Evolutionary conservation across 192 early-diverging fungal species (phyloP).

Genomic region (Rhizoclosmatium sp.): DNA sequence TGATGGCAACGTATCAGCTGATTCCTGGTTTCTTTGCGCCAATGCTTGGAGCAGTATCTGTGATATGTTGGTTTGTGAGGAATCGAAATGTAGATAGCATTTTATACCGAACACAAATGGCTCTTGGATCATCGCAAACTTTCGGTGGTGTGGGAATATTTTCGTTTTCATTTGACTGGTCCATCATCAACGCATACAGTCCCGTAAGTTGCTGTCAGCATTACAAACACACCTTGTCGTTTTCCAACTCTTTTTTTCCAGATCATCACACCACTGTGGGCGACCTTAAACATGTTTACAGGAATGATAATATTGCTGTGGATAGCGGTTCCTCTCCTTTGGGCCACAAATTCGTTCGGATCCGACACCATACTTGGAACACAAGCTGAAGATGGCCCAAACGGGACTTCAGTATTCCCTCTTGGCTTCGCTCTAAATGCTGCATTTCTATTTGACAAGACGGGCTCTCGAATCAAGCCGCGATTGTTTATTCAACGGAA

Average conservation of each 20-base stretch:
- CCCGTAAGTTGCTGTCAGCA: background rate
- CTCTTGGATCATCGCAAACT: slow-evolving; percentile 22
- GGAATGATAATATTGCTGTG: slow-evolving; percentile 27
- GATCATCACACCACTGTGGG: slow-evolving; percentile 42
- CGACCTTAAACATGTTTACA: slow-evolving; percentile 31
- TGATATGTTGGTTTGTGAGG: slow-evolving; percentile 28
- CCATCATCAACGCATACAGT: slow-evolving; percentile 16
- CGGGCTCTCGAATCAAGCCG: background rate
- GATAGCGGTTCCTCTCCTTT: slow-evolving; percentile 36
- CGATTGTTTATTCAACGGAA: background rate
- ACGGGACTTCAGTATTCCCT: slow-evolving; percentile 4
- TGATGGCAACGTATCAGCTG: slow-evolving; percentile 33
- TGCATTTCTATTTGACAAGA: slow-evolving; percentile 14
- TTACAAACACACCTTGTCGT: too few species aligned
- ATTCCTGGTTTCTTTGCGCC: slow-evolving; percentile 43
- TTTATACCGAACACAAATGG: background rate
- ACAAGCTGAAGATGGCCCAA: slow-evolving; percentile 17
- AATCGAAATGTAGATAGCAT: background rate
- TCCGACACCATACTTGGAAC: slow-evolving; percentile 23
- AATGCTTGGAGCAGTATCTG: slow-evolving; percentile 31
- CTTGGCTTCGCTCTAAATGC: slow-evolving; percentile 25
- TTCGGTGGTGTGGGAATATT: slow-evolving; percentile 25
- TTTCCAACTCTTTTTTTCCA: too few species aligned
- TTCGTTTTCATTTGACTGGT: slow-evolving; percentile 29
- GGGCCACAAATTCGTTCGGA: slow-evolving; percentile 28